Base-by-base conservation (phyloP, 352 stramenopile species). In the Pythium pectinolyticum region DNA sequence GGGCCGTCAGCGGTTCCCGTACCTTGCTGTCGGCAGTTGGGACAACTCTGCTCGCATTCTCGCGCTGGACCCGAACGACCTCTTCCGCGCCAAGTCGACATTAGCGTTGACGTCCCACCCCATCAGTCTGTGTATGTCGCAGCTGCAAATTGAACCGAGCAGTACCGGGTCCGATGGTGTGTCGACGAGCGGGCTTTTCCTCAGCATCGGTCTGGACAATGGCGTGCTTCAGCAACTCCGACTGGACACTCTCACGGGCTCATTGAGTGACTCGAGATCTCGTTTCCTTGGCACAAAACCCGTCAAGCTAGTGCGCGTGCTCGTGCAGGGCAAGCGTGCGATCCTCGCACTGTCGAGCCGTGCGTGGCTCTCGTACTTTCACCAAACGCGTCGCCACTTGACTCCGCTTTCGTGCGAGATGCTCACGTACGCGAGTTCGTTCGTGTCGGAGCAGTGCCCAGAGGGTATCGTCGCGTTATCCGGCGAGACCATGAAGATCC, bases 391-490 rank as follows among this genome's bases (percentile, higher is more conserved):
- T 9, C 88, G 96, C 45, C 90, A 98, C 62, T 78, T 98, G 40
- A 96, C 92, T 6, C 97, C 97, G 2, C 75, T 99, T 12, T 98
- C 92, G 49, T 99, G 98, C 64, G 94, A 98, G 53, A 76, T 88
- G 35, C 73, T 99, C 12, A 92, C 98, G 27, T 96, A 97, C 61
- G 97, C 92, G 9, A 98, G 93, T 51, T 95, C 88, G 14, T 99
- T 99, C 73, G 88, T 90, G 34, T 99, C 93, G 31, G 96, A 99
- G 58, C 87, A 98, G 43, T 98, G 97, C 46, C 86, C 83, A 12
- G 95, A 99, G 69, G 98, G 97, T 24, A 92, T 99, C 65, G 97
- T 99, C 10, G 97, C 97, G 1, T 89, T 99, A 32, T 89, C 88
- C 3, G 96, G 94, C 22, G 96, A 96, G 66, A 97, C 93, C 14